phyloP scores from a whole-genome alignment of 306 rosid genomes.

The Corylus heterophylla region DNA sequence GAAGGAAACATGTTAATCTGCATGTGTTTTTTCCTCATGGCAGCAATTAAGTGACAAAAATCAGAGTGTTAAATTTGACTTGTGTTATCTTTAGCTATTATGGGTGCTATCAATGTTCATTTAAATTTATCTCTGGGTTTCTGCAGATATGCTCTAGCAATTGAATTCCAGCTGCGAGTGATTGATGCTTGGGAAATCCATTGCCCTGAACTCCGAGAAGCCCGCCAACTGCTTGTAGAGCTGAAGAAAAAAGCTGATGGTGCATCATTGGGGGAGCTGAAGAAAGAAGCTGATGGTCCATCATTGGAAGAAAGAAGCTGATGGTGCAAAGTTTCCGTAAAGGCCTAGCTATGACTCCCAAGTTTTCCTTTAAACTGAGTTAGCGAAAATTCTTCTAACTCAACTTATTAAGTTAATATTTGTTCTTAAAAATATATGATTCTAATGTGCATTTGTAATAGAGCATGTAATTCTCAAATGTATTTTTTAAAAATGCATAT shows the following conservation, averaged over 20 bases:
- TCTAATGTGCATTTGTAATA: no score
- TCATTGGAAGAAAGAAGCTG: slow-evolving; percentile 39
- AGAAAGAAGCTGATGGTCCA: slow-evolving; percentile 35
- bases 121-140: slow-evolving; percentile 25
- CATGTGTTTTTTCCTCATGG: neutral
- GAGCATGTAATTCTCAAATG: no score
- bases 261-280: slow-evolving; percentile 35
- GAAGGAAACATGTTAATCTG: neutral
- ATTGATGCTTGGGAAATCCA: slow-evolving; percentile 91
- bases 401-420: no score
- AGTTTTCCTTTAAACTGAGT: no score
- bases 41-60: neutral
- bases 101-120: neutral
- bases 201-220: slow-evolving; percentile 80
- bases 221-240: slow-evolving; percentile 54
- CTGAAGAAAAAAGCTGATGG: slow-evolving; percentile 61
- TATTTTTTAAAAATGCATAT: no score
- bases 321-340: slow-evolving; percentile 43
- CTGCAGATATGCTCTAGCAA: slow-evolving; percentile 75
- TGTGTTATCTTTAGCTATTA: neutral
- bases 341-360: slow-evolving; percentile 47
- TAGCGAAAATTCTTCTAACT: no score
- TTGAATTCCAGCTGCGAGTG: slow-evolving; percentile 80
- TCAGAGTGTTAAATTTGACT: neutral
- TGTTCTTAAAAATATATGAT: no score